Base-by-base conservation (phyloP, 257 asterid genomes). In the Avicennia marina region DNA sequence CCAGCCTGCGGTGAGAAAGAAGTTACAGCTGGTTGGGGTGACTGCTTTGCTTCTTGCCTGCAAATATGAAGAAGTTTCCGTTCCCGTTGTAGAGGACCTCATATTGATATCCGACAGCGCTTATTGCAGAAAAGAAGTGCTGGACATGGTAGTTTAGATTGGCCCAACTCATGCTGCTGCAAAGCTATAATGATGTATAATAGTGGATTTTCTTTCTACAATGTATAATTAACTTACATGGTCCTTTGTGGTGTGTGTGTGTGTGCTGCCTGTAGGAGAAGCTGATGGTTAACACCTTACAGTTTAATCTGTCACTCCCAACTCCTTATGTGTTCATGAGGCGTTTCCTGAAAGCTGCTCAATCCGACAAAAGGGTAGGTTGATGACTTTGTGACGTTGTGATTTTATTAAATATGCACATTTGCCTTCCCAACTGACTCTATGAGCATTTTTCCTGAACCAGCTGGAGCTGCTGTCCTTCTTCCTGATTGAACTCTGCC, bases 21-120 rank as follows among this genome's bases (percentile, higher is more conserved):
- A 91, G 38, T 71, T 91, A 63, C 98, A 88, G 72, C 85, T 88
- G 20, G 95, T 85, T 8, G 98, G 98, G 8, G 81, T 87, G 16
- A 91, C 98, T 1, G 94, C 96, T 2, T 57, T 87, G 89, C 96
- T 91, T 59, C 79, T 91, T 15, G 96, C 98, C 11, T 85, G 97
- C 94, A 91, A 91, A 27, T 91, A 88, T 31, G 98, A 91, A 70
- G 98, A 91, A 66, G 93, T 91, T 51, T 81, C 90, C 7, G 98
- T 88, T 52, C 98, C 98, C 31, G 89, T 91, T n/a, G 97, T 93
- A 11, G 95, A 93, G 62, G 98, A 93, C 54, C 77, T 93, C 54
- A 64, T 93, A 18, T 29, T 78, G 80, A 88, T 93, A 13, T 83
- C 98, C 5, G 98, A 93, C 74, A 81, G 58, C 58, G 97, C 95